These are phyloP conservation scores for Magnolia sinica DNA, from an alignment of 164 flowering plant species.

Conservation along the genomic window DNA sequence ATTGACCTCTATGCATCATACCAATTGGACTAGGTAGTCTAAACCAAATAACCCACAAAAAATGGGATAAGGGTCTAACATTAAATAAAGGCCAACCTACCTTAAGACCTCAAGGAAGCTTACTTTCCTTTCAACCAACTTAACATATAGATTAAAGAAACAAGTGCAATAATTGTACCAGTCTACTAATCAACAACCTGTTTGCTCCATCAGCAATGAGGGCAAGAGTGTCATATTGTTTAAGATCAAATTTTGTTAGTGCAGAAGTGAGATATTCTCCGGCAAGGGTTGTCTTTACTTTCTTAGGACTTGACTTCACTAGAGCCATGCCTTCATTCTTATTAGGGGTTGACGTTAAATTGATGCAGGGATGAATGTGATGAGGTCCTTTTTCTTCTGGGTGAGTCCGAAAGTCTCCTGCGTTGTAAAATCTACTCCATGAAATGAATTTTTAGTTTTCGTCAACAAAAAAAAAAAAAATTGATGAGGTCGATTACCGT, in stretches of 20 bases:
- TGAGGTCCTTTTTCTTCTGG: no score
- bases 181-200: conserved; percentile 51
- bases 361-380: no score
- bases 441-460: no score
- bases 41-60: no score
- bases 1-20: no score
- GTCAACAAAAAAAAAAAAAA: no score
- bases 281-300: conserved; percentile 83
- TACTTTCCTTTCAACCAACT: neutral
- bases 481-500: no score
- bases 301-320: conserved; percentile 69
- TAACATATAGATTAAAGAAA: neutral
- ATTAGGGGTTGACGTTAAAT: conserved; percentile 36
- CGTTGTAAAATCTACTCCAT: no score
- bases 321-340: conserved; percentile 58
- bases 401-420: no score
- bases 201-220: conserved; percentile 97
- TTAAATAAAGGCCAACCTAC: neutral
- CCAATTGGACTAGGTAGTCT: no score
- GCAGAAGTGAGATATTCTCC: conserved; percentile 98
- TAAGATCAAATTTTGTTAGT: conserved; percentile 89
- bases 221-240: conserved; percentile 86
- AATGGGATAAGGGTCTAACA: no score
- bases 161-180: neutral
- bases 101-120: neutral